Conservation (phyloP, 2,329 filamentous ascomycete genomes). For the Pseudocercospora fijiensis region DNA sequence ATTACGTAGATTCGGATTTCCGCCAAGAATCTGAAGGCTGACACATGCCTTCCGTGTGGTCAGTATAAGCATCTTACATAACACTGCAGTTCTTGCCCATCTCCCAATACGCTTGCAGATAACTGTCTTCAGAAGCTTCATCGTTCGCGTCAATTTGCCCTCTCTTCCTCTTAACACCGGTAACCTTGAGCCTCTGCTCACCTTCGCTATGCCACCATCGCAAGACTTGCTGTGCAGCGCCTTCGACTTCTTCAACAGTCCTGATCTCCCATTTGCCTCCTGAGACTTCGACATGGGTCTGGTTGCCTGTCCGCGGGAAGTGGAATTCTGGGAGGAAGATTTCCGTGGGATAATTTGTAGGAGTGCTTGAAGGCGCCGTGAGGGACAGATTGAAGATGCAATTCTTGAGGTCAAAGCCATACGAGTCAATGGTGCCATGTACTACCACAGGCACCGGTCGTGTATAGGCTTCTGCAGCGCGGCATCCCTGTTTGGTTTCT, state of each 20-base stretch:
- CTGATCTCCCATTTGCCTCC: constrained; percentile 89
- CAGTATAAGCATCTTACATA: constrained; percentile 39
- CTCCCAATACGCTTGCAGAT: constrained; percentile 63
- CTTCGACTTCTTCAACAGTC: constrained; percentile 64
- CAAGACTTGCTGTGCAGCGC: constrained; percentile 66
- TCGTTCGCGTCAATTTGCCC: constrained; percentile 42
- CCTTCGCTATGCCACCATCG: constrained; percentile 93
- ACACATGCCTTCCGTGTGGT: background rate
- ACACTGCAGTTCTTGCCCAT: constrained; percentile 44
- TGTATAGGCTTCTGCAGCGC: constrained; percentile 90
- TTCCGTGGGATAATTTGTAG: constrained; percentile 69
- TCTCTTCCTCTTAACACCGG: constrained; percentile 65
- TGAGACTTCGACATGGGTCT: constrained; percentile 70
- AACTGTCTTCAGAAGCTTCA: constrained; percentile 67
- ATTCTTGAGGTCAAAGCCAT: constrained; percentile 78
- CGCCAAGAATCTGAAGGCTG: background rate
- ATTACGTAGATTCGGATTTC: background rate
- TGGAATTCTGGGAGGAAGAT: constrained; percentile 90
- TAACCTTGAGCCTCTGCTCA: constrained; percentile 74
- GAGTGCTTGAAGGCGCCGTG: constrained; percentile 58
- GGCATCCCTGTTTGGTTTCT: constrained; percentile 57
- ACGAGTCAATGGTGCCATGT: constrained; percentile 67
- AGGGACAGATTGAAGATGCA: constrained; percentile 76
- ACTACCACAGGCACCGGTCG: constrained; percentile 77
- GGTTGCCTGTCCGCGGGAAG: constrained; percentile 63